A percentile compares a stretch with the other conserved stretches of the same genome.
Conservation (phyloP, 2,329 filamentous ascomycete species). For the Zymoseptoria tritici region DNA sequence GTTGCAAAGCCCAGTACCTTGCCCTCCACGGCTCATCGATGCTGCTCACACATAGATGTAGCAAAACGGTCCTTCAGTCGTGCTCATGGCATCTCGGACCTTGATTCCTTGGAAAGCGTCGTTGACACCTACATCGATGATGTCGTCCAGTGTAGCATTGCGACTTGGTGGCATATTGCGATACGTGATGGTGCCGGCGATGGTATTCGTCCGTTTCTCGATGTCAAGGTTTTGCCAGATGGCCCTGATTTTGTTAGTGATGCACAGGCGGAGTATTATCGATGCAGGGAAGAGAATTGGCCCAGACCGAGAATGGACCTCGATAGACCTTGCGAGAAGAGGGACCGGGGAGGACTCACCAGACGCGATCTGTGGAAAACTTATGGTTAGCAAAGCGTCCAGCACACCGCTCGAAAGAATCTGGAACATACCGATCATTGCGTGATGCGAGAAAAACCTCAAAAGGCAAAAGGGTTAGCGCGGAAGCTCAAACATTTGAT, state of each 20-base stretch:
- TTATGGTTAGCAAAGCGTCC: background rate
- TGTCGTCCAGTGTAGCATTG: constrained; percentile 14
- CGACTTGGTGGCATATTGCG: constrained; percentile 10
- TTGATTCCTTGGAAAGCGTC: constrained; percentile 1
- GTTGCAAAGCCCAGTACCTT: background rate
- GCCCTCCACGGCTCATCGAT: background rate
- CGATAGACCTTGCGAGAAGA: background rate
- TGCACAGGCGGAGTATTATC: background rate
- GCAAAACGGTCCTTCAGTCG: constrained; percentile 13
- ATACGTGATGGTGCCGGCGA: constrained; percentile 10
- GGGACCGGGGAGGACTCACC: background rate
- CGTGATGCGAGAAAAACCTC: background rate
- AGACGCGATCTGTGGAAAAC: background rate
- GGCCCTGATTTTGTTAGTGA: constrained; percentile 38
- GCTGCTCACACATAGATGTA: constrained; percentile 11
- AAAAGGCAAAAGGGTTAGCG: background rate
- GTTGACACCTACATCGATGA: constrained; percentile 13
- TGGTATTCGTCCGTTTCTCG: constrained; percentile 22
- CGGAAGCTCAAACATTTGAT: background rate
- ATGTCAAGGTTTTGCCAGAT: constrained; percentile 44
- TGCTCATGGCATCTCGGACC: constrained; percentile 14
- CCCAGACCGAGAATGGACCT: background rate
- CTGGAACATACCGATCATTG: background rate
- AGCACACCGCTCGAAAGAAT: background rate
- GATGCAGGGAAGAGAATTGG: background rate